These are phyloP conservation scores for Trypanosomatidae sp. DNA, from an alignment of 208 protist genomes.

Conservation along the genomic window DNA sequence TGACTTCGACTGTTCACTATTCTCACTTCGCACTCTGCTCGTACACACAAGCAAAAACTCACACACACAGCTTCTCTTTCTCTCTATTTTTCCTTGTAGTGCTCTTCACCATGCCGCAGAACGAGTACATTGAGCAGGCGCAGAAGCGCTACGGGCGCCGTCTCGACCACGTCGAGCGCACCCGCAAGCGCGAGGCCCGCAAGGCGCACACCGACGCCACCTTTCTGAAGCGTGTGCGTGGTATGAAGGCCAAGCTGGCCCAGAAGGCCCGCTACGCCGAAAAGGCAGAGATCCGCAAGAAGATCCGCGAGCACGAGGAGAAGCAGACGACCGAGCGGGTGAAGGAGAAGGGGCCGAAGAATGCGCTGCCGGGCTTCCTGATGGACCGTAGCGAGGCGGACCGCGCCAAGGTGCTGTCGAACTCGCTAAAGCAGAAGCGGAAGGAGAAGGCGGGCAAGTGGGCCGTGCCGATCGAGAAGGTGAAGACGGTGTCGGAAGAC, in stretches of 20 bases:
- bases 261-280: slow-evolving; percentile 98
- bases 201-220: slow-evolving; percentile 94
- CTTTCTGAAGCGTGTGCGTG: slow-evolving; percentile 95
- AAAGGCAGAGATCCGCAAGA: slow-evolving; percentile 99
- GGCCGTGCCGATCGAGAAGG: slow-evolving; percentile 99
- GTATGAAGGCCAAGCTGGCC: slow-evolving; percentile 99
- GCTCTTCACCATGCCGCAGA: slow-evolving; percentile 94
- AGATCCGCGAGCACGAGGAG: slow-evolving; percentile 98
- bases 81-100: slow-evolving; percentile 11
- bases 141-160: slow-evolving; percentile 98
- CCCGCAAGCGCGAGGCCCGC: slow-evolving; percentile 98
- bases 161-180: slow-evolving; percentile 98
- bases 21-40: no score
- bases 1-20: no score
- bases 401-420: slow-evolving; percentile 98
- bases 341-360: slow-evolving; percentile 92
- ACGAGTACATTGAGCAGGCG: slow-evolving; percentile 99
- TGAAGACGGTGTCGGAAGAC: slow-evolving; percentile 97
- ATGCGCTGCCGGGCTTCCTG: slow-evolving; percentile 99
- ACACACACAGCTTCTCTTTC: neutral
- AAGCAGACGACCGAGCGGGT: slow-evolving; percentile 94
- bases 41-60: no score
- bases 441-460: slow-evolving; percentile 99
- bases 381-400: slow-evolving; percentile 98
- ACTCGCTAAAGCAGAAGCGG: slow-evolving; percentile 99